These are phyloP conservation scores for Echium plantagineum DNA, from an alignment of 257 asterid genomes.

Conservation along the genomic window DNA sequence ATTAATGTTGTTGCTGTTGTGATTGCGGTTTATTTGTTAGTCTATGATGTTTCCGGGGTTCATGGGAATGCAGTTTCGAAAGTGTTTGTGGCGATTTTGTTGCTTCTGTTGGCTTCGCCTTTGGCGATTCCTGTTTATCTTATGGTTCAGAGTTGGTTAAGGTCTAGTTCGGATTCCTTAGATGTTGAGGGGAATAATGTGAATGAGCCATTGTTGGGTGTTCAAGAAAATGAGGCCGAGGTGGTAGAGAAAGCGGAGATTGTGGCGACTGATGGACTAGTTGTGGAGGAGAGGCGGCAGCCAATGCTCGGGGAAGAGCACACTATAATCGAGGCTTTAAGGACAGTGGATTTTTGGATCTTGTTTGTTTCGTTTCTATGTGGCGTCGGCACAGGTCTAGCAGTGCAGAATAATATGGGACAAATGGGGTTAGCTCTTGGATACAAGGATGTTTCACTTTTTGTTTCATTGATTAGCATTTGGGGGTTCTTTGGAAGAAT, in stretches of 20 bases:
- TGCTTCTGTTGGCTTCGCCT: slow-evolving; percentile 59
- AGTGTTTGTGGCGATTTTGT: slow-evolving; percentile 51
- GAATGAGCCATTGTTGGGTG: slow-evolving; percentile 30
- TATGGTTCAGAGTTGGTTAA: slow-evolving; percentile 15
- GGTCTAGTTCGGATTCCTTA: slow-evolving; percentile 15
- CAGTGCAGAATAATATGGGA: slow-evolving; percentile 87
- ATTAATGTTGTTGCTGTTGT: slow-evolving; percentile 59
- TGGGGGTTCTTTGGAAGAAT: slow-evolving; percentile 98
- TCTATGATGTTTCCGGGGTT: slow-evolving; percentile 50
- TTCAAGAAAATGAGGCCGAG: slow-evolving; percentile 4
- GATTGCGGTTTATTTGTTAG: slow-evolving; percentile 61
- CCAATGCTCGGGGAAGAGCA: slow-evolving; percentile 83
- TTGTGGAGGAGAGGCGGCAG: slow-evolving; percentile 14
- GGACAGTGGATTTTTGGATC: slow-evolving; percentile 67
- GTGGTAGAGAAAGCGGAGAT: slow-evolving; percentile 14
- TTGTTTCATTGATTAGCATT: slow-evolving; percentile 84
- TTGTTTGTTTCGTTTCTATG: slow-evolving; percentile 73
- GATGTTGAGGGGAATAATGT: slow-evolving; percentile 31
- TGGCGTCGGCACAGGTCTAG: slow-evolving; percentile 92
- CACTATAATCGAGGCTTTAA: slow-evolving; percentile 56
- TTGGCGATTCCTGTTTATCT: slow-evolving; percentile 53
- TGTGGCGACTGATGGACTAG: slow-evolving; percentile 11
- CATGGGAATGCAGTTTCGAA: slow-evolving; percentile 49
- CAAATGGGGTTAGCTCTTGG: slow-evolving; percentile 96
- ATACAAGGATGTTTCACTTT: slow-evolving; percentile 73